Evolutionary conservation across 176 grass and related monocot species (phyloP), one percentile per base, ranked within the genome.

Genomic region (Neostapfia colusana): DNA sequence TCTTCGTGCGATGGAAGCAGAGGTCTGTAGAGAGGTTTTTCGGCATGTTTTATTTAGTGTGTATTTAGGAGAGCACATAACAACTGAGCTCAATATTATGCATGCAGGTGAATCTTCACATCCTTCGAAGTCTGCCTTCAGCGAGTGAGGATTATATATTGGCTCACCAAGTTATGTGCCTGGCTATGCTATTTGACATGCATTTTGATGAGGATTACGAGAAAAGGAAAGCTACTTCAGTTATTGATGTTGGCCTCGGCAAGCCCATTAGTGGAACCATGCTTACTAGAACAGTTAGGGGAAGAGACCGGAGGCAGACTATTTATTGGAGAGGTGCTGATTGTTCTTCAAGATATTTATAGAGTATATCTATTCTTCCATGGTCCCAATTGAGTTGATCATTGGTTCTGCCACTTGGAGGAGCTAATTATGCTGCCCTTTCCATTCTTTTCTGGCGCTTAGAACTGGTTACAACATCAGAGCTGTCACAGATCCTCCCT

Each of bases 171-270:
- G 66, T 98, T 84, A 48, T 82, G 55, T 98, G 85, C 82, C 59
- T 98, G 34, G 83, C 82, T 65, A 90, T 98, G 91, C 74, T 98
- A 53, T 90, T 92, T 66, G 95, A 98, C 86, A 88, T 92, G 58
- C 84, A 98, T 88, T 94, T 88, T 82, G 91, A 83, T 18, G 82
- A 65, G 42, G 69, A 73, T 51, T 56, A 88, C 1, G 87, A 86
- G 54, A 90, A 89, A 85, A 92, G 80, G 54, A 99, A 90, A 88
- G 85, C 84, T 48, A 89, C 87, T 82, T 88, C 89, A 16, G 85
- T 99, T 61, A 91, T 99, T 49, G 93, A 93, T 82, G 89, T 97
- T 65, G 86, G 90, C 44, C 72, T 97, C 2, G 89, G 95, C 72
- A 86, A 88, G 50, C 91, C 95, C 37, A 72, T 92, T 35, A 89